Conservation (phyloP, 2,329 filamentous ascomycete genomes). For the Talaromyces funiculosus region DNA sequence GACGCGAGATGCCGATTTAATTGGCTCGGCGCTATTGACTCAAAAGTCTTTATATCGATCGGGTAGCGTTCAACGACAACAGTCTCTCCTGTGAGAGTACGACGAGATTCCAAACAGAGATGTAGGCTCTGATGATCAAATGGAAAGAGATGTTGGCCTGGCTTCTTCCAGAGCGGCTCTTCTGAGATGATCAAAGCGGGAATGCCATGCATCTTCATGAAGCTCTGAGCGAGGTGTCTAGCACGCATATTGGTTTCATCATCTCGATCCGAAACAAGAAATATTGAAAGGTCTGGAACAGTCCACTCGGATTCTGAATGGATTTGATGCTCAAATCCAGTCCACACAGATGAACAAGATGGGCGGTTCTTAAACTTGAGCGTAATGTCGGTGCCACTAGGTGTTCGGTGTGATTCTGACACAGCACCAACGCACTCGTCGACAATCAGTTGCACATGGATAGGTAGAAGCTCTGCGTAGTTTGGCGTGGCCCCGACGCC, state of each 20-base stretch:
- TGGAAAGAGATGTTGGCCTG: conserved; percentile 26
- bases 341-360: conserved; percentile 33
- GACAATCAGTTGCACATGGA: conserved; percentile 43
- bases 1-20: conserved; percentile 45
- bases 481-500: conserved; percentile 41
- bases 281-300: conserved; percentile 42
- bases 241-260: conserved; percentile 23
- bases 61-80: conserved; percentile 36
- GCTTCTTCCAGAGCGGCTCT: conserved; percentile 36
- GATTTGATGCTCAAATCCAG: conserved; percentile 33
- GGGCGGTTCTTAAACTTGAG: conserved; percentile 37
- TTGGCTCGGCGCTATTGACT: conserved; percentile 43
- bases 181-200: conserved; percentile 43
- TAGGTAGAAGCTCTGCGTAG: conserved; percentile 45
- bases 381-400: conserved; percentile 28
- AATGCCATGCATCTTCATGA: conserved; percentile 40
- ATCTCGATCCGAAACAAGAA: conserved; percentile 38
- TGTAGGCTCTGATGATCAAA: conserved; percentile 39
- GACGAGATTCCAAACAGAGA: conserved; percentile 38
- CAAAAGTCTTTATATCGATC: conserved; percentile 44
- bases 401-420: conserved; percentile 19
- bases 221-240: conserved; percentile 30
- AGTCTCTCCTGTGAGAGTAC: conserved; percentile 29
- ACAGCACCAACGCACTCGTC: conserved; percentile 40
- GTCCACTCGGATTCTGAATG: conserved; percentile 38